Base-by-base conservation (phyloP, 192 early-diverging fungal genomes). In the Entomortierella beljakovae region DNA sequence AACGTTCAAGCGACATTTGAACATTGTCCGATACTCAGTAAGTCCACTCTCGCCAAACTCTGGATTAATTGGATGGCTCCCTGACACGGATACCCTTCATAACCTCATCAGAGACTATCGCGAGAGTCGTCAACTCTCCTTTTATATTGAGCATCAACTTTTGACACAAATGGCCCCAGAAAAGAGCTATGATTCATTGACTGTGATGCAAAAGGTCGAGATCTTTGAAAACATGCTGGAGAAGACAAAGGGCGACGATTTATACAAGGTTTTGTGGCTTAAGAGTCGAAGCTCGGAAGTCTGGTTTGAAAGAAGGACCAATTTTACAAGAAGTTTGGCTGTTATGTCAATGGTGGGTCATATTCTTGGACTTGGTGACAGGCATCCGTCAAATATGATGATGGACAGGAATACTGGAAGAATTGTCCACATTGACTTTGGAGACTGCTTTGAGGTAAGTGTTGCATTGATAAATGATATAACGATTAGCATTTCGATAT, bases 261-360 rank as follows among this genome's bases (percentile, higher is more conserved):
- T 99, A 51, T 95, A 95, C 82, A 92, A 90, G 52, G 91, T 96
- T 3, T 70, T 98, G 40, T 99, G 97, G 97, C 86, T 96, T 55
- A 97, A 95, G 88, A 95, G 94, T 79, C 92, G 92, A 52, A 97
- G 95, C 68, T 97, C 97, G 0, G 97, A 99, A 84, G 89, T 92
- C 3, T 99, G 97, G 97, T 81, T 98, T n/a, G 96, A 98, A 69
- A 81, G 95, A 29, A 83, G 97, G 32, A 99, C 96, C 18, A 98
- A 93, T 60, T 99, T 96, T 70, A 98, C 97, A 1, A 82, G 97
- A 49, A 96, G 94, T 15, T 85, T 99, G 58, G 97, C 96, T 6
- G 91, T 95, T 4, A 99, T 97, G 96, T 99, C 97, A 11, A 98
- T 99, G 92, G 96, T 94, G 2, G 97, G 97, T 22, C 98, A 99